Evolutionary conservation across 2,329 filamentous ascomycete genomes (phyloP).

Genomic region (Exophiala sideris): DNA sequence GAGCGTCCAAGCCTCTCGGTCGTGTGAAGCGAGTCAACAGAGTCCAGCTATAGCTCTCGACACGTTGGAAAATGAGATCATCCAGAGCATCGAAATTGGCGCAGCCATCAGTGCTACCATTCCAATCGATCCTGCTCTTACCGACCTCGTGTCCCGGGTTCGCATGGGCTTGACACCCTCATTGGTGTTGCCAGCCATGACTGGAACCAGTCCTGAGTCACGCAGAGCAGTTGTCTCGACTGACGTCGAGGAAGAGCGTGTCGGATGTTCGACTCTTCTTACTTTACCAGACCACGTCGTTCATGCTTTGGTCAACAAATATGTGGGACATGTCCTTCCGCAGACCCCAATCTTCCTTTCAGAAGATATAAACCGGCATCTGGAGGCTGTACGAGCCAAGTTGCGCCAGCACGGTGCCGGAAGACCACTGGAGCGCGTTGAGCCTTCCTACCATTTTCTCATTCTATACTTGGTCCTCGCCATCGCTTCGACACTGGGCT

Average conservation of each 20-base stretch:
- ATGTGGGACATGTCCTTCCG: slow-evolving; percentile 26
- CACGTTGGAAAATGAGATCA: slow-evolving; percentile 3
- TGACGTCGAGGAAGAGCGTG: not conserved
- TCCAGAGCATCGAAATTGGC: slow-evolving; percentile 15
- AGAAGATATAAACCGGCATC: slow-evolving; percentile 21
- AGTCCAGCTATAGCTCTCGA: not conserved
- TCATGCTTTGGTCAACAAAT: slow-evolving; percentile 28
- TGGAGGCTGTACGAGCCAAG: slow-evolving; percentile 14
- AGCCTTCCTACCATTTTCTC: slow-evolving; percentile 27
- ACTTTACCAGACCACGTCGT: slow-evolving; percentile 14
- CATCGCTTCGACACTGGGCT: slow-evolving; percentile 29
- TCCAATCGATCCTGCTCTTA: slow-evolving; percentile 17
- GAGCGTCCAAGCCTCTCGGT: not conserved
- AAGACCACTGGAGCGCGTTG: slow-evolving; percentile 3
- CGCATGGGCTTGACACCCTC: slow-evolving; percentile 32
- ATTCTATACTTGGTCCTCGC: slow-evolving; percentile 30
- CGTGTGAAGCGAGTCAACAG: not conserved
- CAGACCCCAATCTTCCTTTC: slow-evolving; percentile 25
- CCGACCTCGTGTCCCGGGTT: slow-evolving; percentile 27
- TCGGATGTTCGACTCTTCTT: not conserved
- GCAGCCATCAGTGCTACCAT: slow-evolving; percentile 14
- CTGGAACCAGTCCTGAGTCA: not conserved
- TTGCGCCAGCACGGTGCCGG: not conserved
- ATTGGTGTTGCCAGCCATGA: slow-evolving; percentile 8
- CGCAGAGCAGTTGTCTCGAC: not conserved